A percentile compares a stretch with the other conserved stretches of the same genome.
These are phyloP conservation scores for Alternaria triticina DNA, from an alignment of 2,329 filamentous ascomycete species.

Conservation along the genomic window DNA sequence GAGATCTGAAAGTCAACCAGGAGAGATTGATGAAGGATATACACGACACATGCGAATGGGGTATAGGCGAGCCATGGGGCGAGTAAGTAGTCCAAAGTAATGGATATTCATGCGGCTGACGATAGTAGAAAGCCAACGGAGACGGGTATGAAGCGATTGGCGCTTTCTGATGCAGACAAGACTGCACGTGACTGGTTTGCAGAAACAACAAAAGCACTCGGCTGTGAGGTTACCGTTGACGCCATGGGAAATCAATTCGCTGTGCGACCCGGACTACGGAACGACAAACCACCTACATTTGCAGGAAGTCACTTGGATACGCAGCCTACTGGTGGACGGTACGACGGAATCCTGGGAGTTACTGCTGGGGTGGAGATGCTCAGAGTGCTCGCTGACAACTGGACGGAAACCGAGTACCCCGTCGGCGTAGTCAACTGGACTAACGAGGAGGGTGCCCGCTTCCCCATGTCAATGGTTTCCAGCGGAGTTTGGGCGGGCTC, in stretches of 20 bases:
- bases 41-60: conserved; percentile 72
- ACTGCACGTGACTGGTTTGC: conserved; percentile 78
- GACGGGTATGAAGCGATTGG: conserved; percentile 77
- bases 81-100: conserved; percentile 52
- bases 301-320: conserved; percentile 71
- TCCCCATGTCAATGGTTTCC: conserved; percentile 75
- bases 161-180: conserved; percentile 75
- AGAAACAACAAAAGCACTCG: conserved; percentile 65
- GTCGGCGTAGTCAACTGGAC: conserved; percentile 82
- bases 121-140: conserved; percentile 60
- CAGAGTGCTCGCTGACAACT: conserved; percentile 69
- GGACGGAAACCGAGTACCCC: conserved; percentile 71
- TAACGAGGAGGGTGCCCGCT: conserved; percentile 82
- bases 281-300: conserved; percentile 66
- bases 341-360: conserved; percentile 80
- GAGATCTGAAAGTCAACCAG: conserved; percentile 63
- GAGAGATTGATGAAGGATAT: conserved; percentile 67
- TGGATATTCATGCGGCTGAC: conserved; percentile 1
- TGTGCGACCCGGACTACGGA: conserved; percentile 66
- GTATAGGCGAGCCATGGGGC: conserved; percentile 70
- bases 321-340: conserved; percentile 67
- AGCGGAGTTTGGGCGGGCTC: conserved; percentile 80
- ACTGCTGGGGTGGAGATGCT: conserved; percentile 76
- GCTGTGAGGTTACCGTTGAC: conserved; percentile 72
- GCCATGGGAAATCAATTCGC: conserved; percentile 84